Evolutionary conservation across 306 rosid species (phyloP).

Genomic region (Glycine soja): DNA sequence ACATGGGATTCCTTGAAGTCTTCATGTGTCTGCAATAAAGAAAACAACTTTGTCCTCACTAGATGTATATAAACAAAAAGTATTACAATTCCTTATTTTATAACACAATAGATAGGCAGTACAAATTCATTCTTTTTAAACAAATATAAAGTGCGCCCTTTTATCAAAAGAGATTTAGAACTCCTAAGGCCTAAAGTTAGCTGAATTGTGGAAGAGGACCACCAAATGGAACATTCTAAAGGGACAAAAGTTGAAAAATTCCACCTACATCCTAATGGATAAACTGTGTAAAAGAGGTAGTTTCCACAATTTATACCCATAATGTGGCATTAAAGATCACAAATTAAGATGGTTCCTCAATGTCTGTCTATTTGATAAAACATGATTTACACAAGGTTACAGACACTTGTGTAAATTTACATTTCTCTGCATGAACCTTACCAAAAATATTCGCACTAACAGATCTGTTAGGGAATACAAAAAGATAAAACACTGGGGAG

Average conservation of each 20-base stretch:
- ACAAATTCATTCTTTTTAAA: conserved; percentile 25
- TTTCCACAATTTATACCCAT: conserved; percentile 7
- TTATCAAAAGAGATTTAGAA: conserved; percentile 28
- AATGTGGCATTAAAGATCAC: conserved; percentile 14
- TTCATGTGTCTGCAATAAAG: conserved; percentile 67
- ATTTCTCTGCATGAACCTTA: conserved; percentile 12
- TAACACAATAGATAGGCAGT: conserved; percentile 17
- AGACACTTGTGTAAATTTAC: conserved; percentile 26
- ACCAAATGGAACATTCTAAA: conserved; percentile 10
- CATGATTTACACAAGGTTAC: conserved; percentile 4
- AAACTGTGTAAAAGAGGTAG: conserved; percentile 13
- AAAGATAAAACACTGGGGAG: neutral
- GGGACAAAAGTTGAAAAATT: conserved; percentile 22
- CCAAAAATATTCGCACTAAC: neutral
- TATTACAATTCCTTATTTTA: conserved; percentile 5
- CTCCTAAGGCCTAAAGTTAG: conserved; percentile 17
- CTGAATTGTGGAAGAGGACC: conserved; percentile 13
- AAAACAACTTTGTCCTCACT: conserved; percentile 31
- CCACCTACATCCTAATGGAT: conserved; percentile 17
- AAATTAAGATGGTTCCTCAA: conserved; percentile 17
- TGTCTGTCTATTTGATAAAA: neutral
- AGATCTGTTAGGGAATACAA: neutral
- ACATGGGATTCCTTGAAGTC: conserved; percentile 77
- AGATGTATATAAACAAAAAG: conserved; percentile 19
- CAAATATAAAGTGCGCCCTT: conserved; percentile 12